phyloP scores from a whole-genome alignment of 139 green algal genomes.

The Prasinococcaceae sp. region DNA sequence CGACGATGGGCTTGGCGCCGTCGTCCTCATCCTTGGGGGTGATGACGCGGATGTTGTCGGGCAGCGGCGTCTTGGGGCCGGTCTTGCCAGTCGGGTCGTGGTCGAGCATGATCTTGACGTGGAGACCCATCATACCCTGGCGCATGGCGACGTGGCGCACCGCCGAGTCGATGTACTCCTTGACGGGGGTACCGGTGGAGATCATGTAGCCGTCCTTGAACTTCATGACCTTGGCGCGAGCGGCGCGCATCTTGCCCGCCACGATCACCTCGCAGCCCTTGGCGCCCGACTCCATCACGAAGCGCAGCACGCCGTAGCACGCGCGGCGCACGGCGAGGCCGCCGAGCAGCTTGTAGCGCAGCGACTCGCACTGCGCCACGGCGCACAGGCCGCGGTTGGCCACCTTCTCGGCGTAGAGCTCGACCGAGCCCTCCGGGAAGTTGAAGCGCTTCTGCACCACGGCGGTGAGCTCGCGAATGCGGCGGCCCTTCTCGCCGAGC shows the following conservation, averaged over 20 bases:
- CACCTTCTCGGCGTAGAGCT: constrained; percentile 99
- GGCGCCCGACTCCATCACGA: constrained; percentile 93
- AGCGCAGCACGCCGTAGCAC: constrained; percentile 94
- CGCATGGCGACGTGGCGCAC: constrained; percentile 87
- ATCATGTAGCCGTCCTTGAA: constrained; percentile 92
- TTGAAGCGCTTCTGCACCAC: constrained; percentile 99
- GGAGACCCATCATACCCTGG: constrained; percentile 83
- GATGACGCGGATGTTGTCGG: constrained; percentile 84
- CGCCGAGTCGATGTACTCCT: constrained; percentile 73
- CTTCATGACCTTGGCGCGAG: constrained; percentile 96
- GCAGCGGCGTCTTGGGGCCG: constrained; percentile 79
- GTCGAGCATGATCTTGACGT: constrained; percentile 95
- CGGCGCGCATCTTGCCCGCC: constrained; percentile 80
- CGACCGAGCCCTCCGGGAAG: constrained; percentile 84
- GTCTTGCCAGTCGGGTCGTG: constrained; percentile 87
- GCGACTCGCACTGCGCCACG: constrained; percentile 93
- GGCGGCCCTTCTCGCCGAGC: constrained; percentile 94
- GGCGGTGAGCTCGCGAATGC: constrained; percentile 94
- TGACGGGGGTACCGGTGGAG: constrained; percentile 56
- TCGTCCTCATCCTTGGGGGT: constrained; percentile 74
- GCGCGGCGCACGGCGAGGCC: constrained; percentile 90
- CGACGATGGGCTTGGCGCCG: constrained; percentile 16
- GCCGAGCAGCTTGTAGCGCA: constrained; percentile 99
- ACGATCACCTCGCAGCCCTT: constrained; percentile 97
- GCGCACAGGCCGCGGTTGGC: constrained; percentile 93